Percentiles rank a stretch among this genome's conserved stretches.
phyloP scores from a whole-genome alignment of 192 early-diverging fungal species.

The Paraglomus brasilianum region DNA sequence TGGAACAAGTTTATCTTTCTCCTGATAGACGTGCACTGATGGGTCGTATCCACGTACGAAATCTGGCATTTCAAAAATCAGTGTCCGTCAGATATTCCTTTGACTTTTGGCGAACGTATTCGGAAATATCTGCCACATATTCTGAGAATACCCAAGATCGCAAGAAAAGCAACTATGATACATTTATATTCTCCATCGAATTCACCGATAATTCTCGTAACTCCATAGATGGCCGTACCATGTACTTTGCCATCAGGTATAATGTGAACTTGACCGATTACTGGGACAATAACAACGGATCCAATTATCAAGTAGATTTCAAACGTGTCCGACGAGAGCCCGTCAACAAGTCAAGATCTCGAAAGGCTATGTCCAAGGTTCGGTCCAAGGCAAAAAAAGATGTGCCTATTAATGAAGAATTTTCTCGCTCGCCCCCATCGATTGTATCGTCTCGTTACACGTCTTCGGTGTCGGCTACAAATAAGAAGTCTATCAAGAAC shows the following conservation, averaged over 20 bases:
- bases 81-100: conserved; percentile 80
- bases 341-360: conserved; percentile 7
- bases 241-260: conserved; percentile 68
- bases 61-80: conserved; percentile 82
- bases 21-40: conserved; percentile 54
- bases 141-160: conserved; percentile 51
- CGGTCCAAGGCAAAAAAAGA: conserved; percentile 29
- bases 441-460: not conserved
- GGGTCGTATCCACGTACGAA: conserved; percentile 76
- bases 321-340: conserved; percentile 29
- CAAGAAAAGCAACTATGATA: conserved; percentile 54
- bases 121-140: conserved; percentile 67
- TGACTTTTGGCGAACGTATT: conserved; percentile 75
- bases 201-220: conserved; percentile 51
- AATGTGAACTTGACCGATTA: conserved; percentile 66
- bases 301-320: conserved; percentile 75
- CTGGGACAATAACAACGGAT: conserved; percentile 95
- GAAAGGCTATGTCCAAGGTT: conserved; percentile 32
- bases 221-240: conserved; percentile 41
- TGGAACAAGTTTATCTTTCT: conserved; percentile 56
- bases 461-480: not conserved
- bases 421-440: conserved; percentile 6
- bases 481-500: conserved; percentile 33
- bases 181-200: conserved; percentile 69
- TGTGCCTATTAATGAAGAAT: conserved; percentile 16